These are phyloP conservation scores for Lumnitzera littorea DNA, from an alignment of 345 rosid species.

Conservation along the genomic window DNA sequence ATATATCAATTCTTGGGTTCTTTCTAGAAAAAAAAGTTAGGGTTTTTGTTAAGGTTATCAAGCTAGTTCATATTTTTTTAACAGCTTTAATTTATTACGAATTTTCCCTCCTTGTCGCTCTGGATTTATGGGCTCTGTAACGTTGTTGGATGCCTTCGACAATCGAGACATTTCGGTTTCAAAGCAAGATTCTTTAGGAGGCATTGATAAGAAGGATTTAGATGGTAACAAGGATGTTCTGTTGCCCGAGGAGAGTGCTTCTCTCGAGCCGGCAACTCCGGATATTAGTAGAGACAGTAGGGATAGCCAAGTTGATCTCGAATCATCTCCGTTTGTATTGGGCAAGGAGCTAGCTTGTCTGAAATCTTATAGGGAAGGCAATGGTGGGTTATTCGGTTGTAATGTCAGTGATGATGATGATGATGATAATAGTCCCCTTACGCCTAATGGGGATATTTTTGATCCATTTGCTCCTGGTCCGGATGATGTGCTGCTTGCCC, in stretches of 20 bases:
- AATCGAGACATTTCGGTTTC: background rate
- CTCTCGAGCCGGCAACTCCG: slow-evolving; percentile 33
- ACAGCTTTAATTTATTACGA: background rate
- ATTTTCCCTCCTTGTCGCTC: background rate
- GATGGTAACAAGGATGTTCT: background rate
- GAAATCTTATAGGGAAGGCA: slow-evolving; percentile 7
- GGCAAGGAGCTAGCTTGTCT: slow-evolving; percentile 13
- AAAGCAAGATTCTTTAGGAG: slow-evolving; percentile 1
- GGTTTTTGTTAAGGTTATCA: background rate
- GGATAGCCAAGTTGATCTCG: slow-evolving; percentile 20
- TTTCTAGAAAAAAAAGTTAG: background rate
- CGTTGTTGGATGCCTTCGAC: background rate
- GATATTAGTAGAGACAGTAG: slow-evolving; percentile 31
- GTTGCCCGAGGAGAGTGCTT: background rate
- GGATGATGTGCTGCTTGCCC: slow-evolving; percentile 31
- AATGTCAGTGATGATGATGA: background rate
- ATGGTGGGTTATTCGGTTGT: slow-evolving; percentile 4
- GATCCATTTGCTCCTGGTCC: slow-evolving; percentile 48
- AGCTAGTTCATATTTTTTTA: background rate
- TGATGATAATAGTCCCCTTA: slow-evolving; percentile 22
- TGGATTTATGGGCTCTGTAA: slow-evolving; percentile 4
- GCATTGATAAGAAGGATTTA: background rate
- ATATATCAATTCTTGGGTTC: background rate
- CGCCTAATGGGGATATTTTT: slow-evolving; percentile 42
- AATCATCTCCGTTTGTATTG: slow-evolving; percentile 24